These are phyloP conservation scores for Aotearoamyces nothofagi DNA, from an alignment of 2,329 filamentous ascomycete genomes.

Conservation along the genomic window DNA sequence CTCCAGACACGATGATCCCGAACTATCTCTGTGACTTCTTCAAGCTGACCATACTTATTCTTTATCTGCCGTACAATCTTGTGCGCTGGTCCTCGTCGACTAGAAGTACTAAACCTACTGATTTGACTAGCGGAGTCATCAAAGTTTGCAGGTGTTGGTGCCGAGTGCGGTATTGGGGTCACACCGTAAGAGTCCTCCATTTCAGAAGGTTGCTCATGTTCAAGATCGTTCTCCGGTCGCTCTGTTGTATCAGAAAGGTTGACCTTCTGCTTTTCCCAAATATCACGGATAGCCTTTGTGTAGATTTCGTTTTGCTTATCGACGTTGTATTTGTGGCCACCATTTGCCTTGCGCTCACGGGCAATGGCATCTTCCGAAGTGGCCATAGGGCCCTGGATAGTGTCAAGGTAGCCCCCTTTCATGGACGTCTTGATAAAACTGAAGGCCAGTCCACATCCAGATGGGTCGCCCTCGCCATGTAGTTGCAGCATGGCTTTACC, in stretches of 20 bases:
- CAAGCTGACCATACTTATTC: conserved; percentile 48
- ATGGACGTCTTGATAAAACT: conserved; percentile 97
- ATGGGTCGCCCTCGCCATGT: conserved; percentile 89
- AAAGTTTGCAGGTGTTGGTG: conserved; percentile 40
- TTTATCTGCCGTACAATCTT: conserved; percentile 57
- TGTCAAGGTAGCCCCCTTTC: conserved; percentile 90
- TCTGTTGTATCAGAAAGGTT: conserved; percentile 62
- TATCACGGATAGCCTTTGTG: conserved; percentile 76
- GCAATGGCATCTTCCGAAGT: conserved; percentile 64
- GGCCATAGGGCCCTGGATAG: conserved; percentile 50
- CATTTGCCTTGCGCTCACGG: conserved; percentile 73
- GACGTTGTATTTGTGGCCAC: conserved; percentile 94
- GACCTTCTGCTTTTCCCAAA: conserved; percentile 78
- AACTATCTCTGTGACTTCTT: conserved; percentile 43
- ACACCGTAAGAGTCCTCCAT: conserved; percentile 33
- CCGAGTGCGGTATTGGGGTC: conserved; percentile 49
- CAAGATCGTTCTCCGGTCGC: conserved; percentile 41
- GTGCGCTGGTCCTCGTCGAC: conserved; percentile 50
- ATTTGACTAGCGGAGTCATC: conserved; percentile 75
- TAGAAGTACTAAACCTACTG: conserved; percentile 54
- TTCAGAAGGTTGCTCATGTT: conserved; percentile 25
- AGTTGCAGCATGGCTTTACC: conserved; percentile 95
- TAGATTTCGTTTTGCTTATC: conserved; percentile 88
- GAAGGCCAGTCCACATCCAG: conserved; percentile 83
- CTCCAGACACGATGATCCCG: conserved; percentile 77